These are phyloP conservation scores for Batrachochytrium dendrobatidis DNA, from an alignment of 371 early-diverging fungal species.

Conservation along the genomic window DNA sequence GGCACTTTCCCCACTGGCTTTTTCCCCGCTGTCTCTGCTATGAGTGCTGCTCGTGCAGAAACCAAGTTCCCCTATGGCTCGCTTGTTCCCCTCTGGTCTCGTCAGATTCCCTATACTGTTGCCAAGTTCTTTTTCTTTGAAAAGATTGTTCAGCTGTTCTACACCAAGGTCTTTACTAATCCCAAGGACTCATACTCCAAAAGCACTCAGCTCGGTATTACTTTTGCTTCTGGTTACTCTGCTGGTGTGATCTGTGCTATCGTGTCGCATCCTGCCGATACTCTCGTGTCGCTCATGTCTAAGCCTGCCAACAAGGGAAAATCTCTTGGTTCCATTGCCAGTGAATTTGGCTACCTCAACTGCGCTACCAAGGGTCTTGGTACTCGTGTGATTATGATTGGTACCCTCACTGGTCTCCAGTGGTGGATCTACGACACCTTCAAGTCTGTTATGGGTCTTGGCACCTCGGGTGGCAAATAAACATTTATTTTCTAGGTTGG, in stretches of 20 bases:
- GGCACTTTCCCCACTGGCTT: constrained; percentile 61
- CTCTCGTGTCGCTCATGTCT: constrained; percentile 84
- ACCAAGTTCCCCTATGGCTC: constrained; percentile 46
- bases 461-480: constrained; percentile 43
- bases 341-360: constrained; percentile 53
- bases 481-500: too few species aligned
- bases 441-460: constrained; percentile 54
- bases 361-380: constrained; percentile 59
- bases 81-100: constrained; percentile 68
- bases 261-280: constrained; percentile 94
- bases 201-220: constrained; percentile 68
- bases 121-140: constrained; percentile 87
- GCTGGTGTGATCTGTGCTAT: constrained; percentile 89
- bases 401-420: constrained; percentile 63
- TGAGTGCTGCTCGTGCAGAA: constrained; percentile 53
- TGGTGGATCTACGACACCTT: constrained; percentile 65
- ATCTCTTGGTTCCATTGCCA: constrained; percentile 51
- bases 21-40: constrained; percentile 55
- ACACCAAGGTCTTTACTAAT: constrained; percentile 57
- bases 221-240: constrained; percentile 80
- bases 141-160: constrained; percentile 56
- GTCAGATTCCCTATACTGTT: constrained; percentile 93
- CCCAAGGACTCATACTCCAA: constrained; percentile 71
- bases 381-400: constrained; percentile 73
- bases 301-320: constrained; percentile 60